Evolutionary conservation across 2,329 filamentous ascomycete genomes (phyloP), one percentile per base, ranked within the genome.

Genomic region (Lasiodiplodia theobromae): DNA sequence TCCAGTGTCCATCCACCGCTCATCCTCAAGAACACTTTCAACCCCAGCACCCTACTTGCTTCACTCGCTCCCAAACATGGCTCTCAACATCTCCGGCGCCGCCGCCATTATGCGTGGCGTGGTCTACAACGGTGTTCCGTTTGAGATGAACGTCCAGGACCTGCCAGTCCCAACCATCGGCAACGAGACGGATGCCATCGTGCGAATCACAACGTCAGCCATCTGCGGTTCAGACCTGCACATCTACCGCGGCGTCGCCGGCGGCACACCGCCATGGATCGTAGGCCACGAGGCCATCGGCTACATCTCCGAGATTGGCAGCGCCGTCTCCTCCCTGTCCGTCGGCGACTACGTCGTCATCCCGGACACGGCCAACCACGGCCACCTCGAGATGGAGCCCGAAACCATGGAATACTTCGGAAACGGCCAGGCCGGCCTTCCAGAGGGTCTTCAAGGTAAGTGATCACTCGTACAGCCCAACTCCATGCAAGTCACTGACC

Each of bases 221-320:
- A 76, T 81, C 65, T 81, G 79, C 70, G 79, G 79, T 3, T 74
- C 73, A 4, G 77, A 80, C 65, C 70, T 80, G n/a, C 79, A 80
- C 68, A 72, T 70, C 25, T 80, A 79, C 69, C 77, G 72, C 16
- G 79, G 58, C 1, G 23, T 47, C 3, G 21, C 31, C 6, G 67
- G 60, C 6, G 54, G 25, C 34, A 14, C 12, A 16, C 60, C n/a
- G 11, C 40, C 51, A 1, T 57, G 49, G n/a, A 28, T n/a, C 4
- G 66, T 69, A 3, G 70, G 70, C 37, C 70, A 71, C 38, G 70
- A 71, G 53, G 70, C 66, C 34, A 68, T 70, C 16, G 69, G 69
- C 16, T 71, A 70, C 51, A 56, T 71, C 10, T 54, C 60, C 21
- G 63, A 71, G 37, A 40, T 70, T n/a, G 70, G 70, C n/a, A 38